Evolutionary conservation across 768 basidiomycete genomes (phyloP).

Genomic region (Termitomyces sp.): DNA sequence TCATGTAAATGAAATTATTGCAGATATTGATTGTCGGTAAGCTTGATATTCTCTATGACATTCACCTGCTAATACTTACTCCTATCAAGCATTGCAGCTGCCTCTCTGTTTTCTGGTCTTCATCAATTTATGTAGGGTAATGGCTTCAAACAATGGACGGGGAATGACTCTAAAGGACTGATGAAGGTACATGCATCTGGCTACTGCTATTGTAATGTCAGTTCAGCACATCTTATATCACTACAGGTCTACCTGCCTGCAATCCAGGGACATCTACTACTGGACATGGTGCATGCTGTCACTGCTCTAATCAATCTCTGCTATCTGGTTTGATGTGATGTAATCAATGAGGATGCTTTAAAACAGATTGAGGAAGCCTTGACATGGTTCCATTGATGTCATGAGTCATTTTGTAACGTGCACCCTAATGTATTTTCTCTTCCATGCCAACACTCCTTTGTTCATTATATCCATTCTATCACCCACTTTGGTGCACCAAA

Average conservation of each 20-base stretch:
- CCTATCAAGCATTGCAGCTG: too few species aligned
- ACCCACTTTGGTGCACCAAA: conserved; percentile 3
- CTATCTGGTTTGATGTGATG: neutral
- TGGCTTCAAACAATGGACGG: too few species aligned
- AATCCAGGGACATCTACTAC: neutral
- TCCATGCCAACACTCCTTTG: neutral
- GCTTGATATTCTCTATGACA: too few species aligned
- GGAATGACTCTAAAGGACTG: too few species aligned
- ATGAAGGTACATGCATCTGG: too few species aligned
- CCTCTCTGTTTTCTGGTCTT: too few species aligned
- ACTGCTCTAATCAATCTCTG: neutral
- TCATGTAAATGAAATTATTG: too few species aligned
- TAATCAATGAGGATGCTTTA: neutral
- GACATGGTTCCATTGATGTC: neutral
- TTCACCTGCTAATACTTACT: too few species aligned
- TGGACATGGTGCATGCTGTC: neutral
- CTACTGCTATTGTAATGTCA: too few species aligned
- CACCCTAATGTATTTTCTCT: neutral
- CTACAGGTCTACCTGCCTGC: neutral
- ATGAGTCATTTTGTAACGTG: neutral
- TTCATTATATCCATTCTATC: conserved; percentile 1
- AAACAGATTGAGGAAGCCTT: neutral
- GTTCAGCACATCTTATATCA: too few species aligned
- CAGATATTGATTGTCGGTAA: too few species aligned
- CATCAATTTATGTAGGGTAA: too few species aligned